Conservation (phyloP, 2,329 filamentous ascomycete genomes). For the Aspergillus neotritici region DNA sequence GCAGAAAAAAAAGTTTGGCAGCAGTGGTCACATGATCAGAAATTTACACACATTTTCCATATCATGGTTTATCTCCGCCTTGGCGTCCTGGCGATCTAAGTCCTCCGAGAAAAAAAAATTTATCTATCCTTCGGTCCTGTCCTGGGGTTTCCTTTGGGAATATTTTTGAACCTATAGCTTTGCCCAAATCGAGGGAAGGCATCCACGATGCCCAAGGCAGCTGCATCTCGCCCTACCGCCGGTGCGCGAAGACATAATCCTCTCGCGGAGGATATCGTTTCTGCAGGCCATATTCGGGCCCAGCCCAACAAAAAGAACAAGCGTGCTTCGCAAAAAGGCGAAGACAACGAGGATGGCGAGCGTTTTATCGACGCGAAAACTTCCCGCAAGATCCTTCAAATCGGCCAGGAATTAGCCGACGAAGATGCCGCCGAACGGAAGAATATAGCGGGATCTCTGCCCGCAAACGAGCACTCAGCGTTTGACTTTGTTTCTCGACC, state of each 20-base stretch:
- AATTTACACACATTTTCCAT: slow-evolving; percentile 30
- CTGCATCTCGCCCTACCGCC: slow-evolving; percentile 52
- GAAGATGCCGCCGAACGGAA: slow-evolving; percentile 61
- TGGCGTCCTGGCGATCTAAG: slow-evolving; percentile 1
- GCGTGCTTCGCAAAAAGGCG: slow-evolving; percentile 51
- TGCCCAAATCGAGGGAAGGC: neutral
- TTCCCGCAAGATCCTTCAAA: slow-evolving; percentile 79
- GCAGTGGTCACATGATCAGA: slow-evolving; percentile 30
- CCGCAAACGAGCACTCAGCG: slow-evolving; percentile 52
- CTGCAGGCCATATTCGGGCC: slow-evolving; percentile 64
- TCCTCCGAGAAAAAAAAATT: neutral
- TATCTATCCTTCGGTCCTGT: neutral
- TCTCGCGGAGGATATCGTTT: slow-evolving; percentile 77
- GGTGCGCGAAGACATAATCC: slow-evolving; percentile 73
- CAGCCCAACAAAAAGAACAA: slow-evolving; percentile 67
- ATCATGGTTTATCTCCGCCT: neutral
- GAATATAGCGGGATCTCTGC: slow-evolving; percentile 32
- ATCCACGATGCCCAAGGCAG: slow-evolving; percentile 70
- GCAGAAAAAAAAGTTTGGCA: slow-evolving; percentile 21
- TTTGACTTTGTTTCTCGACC: slow-evolving; percentile 79
- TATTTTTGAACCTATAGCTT: neutral
- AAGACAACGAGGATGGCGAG: slow-evolving; percentile 57
- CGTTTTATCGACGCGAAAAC: slow-evolving; percentile 81
- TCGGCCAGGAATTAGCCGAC: slow-evolving; percentile 81
- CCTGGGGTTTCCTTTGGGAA: neutral